Evolutionary conservation across 2,329 filamentous ascomycete species (phyloP), one percentile per base, ranked within the genome.

Genomic region (Aureobasidium sp.): DNA sequence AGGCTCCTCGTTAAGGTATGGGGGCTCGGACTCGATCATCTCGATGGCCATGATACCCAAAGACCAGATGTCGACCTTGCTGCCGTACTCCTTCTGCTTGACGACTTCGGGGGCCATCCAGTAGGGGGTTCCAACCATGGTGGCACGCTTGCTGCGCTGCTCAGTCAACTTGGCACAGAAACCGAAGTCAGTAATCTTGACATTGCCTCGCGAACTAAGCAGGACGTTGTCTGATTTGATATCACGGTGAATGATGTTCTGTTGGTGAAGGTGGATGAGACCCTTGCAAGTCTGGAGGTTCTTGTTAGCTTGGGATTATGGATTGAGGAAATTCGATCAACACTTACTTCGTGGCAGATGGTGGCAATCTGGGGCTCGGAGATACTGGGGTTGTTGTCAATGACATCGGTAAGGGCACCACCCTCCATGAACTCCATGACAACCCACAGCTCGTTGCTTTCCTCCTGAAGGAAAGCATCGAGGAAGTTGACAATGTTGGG

Each of bases 371-470:
- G 94, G 72, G 97, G 91, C 75, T 99, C 94, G 5, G 89, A 91
- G 69, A 99, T 97, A 62, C 87, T 85, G 2, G 88, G 84, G 75
- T 97, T 99, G 78, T 97, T 97, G 76, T 99, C 94, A 76, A 99
- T 99, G 64, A 99, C 91, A 79, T 99, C 94, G 1, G 94, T 99
- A 74, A 99, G 79, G 65, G 94, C 90, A 77, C 94, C 94, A 69
- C 94, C 94, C 77, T 99, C 94, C 94, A 99, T 99, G 71, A 92
- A 99, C 78, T 99, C 94, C 94, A 99, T 96, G 58, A 99, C 93
- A 12, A 99, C 91, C 94, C 94, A 99, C n/a, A 99, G 83, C 74
- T 99, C 94, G 60, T 89, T 85, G 70, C 90, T 91, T 75, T 94
- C 93, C 74, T 97, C 96, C 70, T 94, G 90, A 71, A 99, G 78